Percentiles rank a stretch among this genome's conserved stretches.
phyloP scores from a whole-genome alignment of 2,329 filamentous ascomycete species.

The Fusarium scirpi region DNA sequence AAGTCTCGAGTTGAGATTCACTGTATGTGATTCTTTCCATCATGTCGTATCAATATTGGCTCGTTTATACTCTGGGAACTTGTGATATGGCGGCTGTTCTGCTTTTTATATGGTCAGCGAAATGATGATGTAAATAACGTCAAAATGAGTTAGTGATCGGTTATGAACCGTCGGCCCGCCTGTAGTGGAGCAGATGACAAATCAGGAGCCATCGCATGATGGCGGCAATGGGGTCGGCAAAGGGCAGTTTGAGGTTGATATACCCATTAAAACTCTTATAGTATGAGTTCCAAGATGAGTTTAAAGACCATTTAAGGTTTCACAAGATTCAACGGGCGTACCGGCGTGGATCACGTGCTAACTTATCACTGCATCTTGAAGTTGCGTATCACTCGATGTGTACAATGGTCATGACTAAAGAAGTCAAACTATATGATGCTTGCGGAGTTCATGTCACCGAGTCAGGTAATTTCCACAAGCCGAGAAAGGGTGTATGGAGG shows the following conservation, averaged over 20 bases:
- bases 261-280: too few relatives aligned
- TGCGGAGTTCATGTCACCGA: not conserved
- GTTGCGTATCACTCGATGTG: not conserved
- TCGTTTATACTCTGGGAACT: not conserved
- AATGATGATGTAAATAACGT: not conserved
- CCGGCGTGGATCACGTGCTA: not conserved
- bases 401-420: not conserved
- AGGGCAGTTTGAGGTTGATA: not conserved
- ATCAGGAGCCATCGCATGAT: not conserved
- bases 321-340: not conserved
- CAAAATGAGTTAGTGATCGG: not conserved
- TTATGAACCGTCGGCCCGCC: slow-evolving; percentile 3
- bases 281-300: not conserved
- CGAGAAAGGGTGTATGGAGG: not conserved
- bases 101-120: not conserved
- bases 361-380: not conserved
- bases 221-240: slow-evolving; percentile 5
- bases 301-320: not conserved
- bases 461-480: not conserved
- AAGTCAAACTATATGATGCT: not conserved
- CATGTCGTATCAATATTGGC: not conserved
- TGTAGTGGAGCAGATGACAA: slow-evolving; percentile 4
- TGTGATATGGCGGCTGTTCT: not conserved
- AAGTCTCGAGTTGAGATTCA: slow-evolving; percentile 3
- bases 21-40: slow-evolving; percentile 11